Base-by-base conservation (phyloP, 768 basidiomycete genomes). In the Podaxis sp. region DNA sequence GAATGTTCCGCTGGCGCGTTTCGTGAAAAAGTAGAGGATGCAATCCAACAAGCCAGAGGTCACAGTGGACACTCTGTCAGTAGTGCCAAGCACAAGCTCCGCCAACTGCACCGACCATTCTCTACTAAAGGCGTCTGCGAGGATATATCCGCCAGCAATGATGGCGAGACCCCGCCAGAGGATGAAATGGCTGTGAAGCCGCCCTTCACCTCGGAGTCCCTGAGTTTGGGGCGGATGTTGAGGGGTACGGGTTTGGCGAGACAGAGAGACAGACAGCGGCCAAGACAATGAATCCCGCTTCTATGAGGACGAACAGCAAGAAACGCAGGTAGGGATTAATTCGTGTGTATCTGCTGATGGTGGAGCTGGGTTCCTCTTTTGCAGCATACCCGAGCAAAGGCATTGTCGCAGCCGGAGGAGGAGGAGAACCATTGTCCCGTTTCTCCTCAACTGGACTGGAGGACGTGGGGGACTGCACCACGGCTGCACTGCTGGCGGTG, bases 141-240 rank as follows among this genome's bases (percentile, higher is more conserved):
- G 52, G 21, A 61, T 54, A n/a, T 61, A 40, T 23, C 35, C 52
- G 1, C 59, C 59, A 38, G 53, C 44, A 11, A 61, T 36, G 44
- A 61, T 47, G 10, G 59, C 59, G 16, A 61, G 23, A 18, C 25
- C 35, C 18, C 55, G 59, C 59, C 59, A 61, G 5, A 61, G 32
- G 44, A 55, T 48, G 44, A 61, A 21, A 61, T 38, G 52, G 55
- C 59, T 1, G 59, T 55, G 53, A 61, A 61, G 44, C 59, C 59
- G 28, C 59, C 52, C 14, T 48, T 55, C 35, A 61, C 59, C 21
- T 61, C 59, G 1, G 59, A 47, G 44, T 61, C 59, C 14, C 44
- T 55, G 46, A 61, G 23, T 3, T 13, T 37, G 32, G 50, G 52
- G 21, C 13, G 32, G 52, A 61, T 47, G 32, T 48, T 25, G 13